These are phyloP conservation scores for Hygrophorus russula DNA, from an alignment of 768 basidiomycete species.

Conservation along the genomic window DNA sequence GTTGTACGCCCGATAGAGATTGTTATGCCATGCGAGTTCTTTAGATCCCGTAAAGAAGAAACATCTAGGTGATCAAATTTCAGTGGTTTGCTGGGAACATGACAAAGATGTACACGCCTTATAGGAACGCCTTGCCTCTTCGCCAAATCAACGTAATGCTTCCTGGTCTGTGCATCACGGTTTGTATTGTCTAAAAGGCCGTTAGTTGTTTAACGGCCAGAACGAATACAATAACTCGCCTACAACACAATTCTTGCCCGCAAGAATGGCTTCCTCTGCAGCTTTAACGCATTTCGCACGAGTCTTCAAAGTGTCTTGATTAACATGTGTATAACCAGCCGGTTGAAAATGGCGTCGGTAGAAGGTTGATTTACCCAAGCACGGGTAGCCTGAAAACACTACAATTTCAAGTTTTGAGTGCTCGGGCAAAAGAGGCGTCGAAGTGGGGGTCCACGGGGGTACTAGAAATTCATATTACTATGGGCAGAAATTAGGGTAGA, in stretches of 20 bases:
- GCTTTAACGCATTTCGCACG: slow-evolving; percentile 64
- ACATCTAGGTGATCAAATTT: slow-evolving; percentile 33
- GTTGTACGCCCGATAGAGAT: slow-evolving; percentile 72
- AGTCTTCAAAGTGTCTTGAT: slow-evolving; percentile 76
- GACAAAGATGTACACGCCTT: slow-evolving; percentile 30
- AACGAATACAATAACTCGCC: slow-evolving; percentile 33
- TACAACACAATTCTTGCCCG: slow-evolving; percentile 61
- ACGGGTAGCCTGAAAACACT: slow-evolving; percentile 42
- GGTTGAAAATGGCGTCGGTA: slow-evolving; percentile 58
- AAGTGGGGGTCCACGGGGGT: slow-evolving; percentile 38
- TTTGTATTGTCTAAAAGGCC: slow-evolving; percentile 78
- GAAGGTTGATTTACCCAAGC: slow-evolving; percentile 75
- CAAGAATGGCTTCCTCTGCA: slow-evolving; percentile 40
- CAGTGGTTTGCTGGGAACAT: not conserved
- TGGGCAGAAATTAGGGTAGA: not conserved
- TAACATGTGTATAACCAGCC: slow-evolving; percentile 68
- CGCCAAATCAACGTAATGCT: slow-evolving; percentile 60
- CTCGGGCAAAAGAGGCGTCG: slow-evolving; percentile 35
- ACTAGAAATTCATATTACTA: slow-evolving; percentile 21
- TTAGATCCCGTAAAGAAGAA: slow-evolving; percentile 63
- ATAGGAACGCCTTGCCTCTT: slow-evolving; percentile 39
- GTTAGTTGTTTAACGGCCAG: not conserved
- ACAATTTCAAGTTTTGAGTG: slow-evolving; percentile 28
- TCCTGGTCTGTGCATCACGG: slow-evolving; percentile 56
- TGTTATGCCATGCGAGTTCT: slow-evolving; percentile 92